Evolutionary conservation across 768 basidiomycete species (phyloP), one percentile per base, ranked within the genome.

Genomic region (Hebeloma cylindrosporum): DNA sequence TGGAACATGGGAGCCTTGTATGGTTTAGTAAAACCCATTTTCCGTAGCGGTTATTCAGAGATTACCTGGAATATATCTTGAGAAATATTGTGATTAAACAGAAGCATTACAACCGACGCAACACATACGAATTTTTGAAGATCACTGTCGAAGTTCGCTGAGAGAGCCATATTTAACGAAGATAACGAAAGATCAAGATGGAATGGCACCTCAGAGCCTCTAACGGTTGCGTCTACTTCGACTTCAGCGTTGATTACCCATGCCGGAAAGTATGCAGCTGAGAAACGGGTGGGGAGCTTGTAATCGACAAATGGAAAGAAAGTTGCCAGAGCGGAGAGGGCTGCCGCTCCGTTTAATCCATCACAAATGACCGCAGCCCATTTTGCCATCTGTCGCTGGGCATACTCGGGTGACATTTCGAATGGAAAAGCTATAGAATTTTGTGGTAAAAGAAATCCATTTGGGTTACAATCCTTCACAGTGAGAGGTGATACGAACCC

Each of bases 241-340:
- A 79, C 53, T 57, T 82, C 77, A 7, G 71, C 78, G 51, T 79
- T 77, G 22, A 84, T 61, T 22, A 80, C 65, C 83, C 83, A 86
- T 8, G 70, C 73, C 3, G 83, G 83, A 40, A 82, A 76, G 56
- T 84, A 86, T 2, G 80, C 61, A 5, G 81, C 73, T 34, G 70
- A 63, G 18, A 80, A 67, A 17, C 69, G 72, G 9, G 62, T 58
- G 17, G 82, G 81, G 36, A 55, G 69, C 3, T 74, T 48, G 37
- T 69, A 63, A 30, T 65, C 59, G 48, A 68, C 57, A 17, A 54
- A 57, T 2, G 73, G 71, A 21, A 79, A 51, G 39, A 61, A 60
- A 21, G 65, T 64, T 13, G 71, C 67, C 28, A 70, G 56, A 1
- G 60, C 50, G 0, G 63, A 73, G 48, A n/a, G n/a, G n/a, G n/a